phyloP scores from a whole-genome alignment of 179 eudicot species.

The Sideroxylon spinosum region DNA sequence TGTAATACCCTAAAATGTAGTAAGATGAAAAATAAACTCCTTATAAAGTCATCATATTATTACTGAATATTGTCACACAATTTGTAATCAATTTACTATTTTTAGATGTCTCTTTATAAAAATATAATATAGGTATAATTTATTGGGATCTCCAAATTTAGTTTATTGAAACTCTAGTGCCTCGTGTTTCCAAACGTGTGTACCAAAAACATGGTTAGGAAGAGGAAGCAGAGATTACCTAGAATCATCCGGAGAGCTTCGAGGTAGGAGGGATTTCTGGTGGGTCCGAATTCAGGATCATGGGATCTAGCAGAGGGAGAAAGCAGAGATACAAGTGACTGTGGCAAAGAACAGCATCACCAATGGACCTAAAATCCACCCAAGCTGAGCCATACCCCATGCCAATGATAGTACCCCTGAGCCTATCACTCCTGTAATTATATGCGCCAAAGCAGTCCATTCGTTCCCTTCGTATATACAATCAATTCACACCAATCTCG shows the following conservation, averaged over 20 bases:
- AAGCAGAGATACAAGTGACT: slow-evolving; percentile 36
- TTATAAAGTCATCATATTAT: no score
- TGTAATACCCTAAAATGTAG: no score
- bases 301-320: slow-evolving; percentile 34
- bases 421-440: slow-evolving; percentile 54
- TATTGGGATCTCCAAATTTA: no score
- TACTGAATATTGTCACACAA: no score
- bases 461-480: slow-evolving; percentile 31
- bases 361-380: slow-evolving; percentile 53
- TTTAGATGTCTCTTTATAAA: no score
- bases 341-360: slow-evolving; percentile 35
- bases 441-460: slow-evolving; percentile 55
- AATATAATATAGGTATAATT: no score
- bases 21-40: no score
- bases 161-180: no score
- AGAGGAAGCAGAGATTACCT: slow-evolving; percentile 18
- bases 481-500: neutral
- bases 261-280: slow-evolving; percentile 37
- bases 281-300: slow-evolving; percentile 38
- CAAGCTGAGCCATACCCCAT: slow-evolving; percentile 56
- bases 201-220: no score
- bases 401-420: slow-evolving; percentile 52
- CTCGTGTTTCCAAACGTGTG: no score
- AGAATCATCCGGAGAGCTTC: slow-evolving; percentile 35
- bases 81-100: no score